phyloP scores from a whole-genome alignment of 805 yeast genomes.

The Wickerhamomyces rabaulensis region DNA sequence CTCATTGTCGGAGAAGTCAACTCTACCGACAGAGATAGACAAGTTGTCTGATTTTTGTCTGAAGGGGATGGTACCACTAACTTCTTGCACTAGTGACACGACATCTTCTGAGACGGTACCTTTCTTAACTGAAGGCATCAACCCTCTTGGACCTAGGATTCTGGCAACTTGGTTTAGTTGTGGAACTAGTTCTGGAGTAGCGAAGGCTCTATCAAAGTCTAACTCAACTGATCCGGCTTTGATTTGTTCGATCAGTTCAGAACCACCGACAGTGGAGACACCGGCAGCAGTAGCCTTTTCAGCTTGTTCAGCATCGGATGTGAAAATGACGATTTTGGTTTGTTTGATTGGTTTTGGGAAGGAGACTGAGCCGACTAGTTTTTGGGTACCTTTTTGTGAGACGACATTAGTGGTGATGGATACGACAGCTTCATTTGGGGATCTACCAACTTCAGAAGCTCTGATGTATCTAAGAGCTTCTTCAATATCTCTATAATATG shows the following conservation, averaged over 20 bases:
- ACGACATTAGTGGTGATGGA: slow-evolving; percentile 59
- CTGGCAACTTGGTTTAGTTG: slow-evolving; percentile 67
- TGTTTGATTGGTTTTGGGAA: slow-evolving; percentile 71
- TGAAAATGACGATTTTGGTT: slow-evolving; percentile 63
- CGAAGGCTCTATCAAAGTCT: slow-evolving; percentile 71
- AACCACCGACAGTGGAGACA: slow-evolving; percentile 67
- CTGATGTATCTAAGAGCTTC: slow-evolving; percentile 73
- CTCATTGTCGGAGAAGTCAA: slow-evolving; percentile 72
- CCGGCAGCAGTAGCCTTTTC: slow-evolving; percentile 52
- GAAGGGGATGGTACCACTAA: slow-evolving; percentile 68
- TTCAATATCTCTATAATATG: slow-evolving; percentile 67
- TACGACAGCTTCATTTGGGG: slow-evolving; percentile 64
- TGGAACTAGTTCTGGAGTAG: slow-evolving; percentile 76
- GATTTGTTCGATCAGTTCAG: slow-evolving; percentile 60
- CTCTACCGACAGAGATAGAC: slow-evolving; percentile 68
- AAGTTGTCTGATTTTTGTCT: slow-evolving; percentile 64
- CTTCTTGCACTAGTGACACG: slow-evolving; percentile 42
- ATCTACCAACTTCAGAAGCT: slow-evolving; percentile 88
- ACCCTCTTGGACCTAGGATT: slow-evolving; percentile 78
- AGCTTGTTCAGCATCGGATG: slow-evolving; percentile 47
- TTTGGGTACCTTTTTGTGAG: slow-evolving; percentile 73
- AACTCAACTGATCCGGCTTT: slow-evolving; percentile 39
- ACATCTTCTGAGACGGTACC: slow-evolving; percentile 81
- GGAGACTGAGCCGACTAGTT: slow-evolving; percentile 63
- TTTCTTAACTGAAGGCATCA: slow-evolving; percentile 82